Percentiles rank a stretch among this genome's conserved stretches.
Conservation (phyloP, 805 yeast species). For the Ogataea zsoltii region DNA sequence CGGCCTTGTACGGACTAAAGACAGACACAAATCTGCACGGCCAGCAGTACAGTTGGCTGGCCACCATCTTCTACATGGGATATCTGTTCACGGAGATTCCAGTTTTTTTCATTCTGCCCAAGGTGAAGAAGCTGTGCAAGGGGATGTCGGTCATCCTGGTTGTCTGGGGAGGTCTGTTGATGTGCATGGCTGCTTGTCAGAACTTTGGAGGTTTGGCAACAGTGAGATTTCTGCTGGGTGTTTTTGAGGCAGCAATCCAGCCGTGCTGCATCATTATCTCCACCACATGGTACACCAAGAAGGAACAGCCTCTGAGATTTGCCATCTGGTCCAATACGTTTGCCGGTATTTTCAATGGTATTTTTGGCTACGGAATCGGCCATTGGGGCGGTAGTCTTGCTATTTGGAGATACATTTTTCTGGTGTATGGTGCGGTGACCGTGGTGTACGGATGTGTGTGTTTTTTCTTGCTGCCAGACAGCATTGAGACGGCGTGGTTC, state of each 20-base stretch:
- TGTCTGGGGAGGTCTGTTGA: slow-evolving; percentile 50
- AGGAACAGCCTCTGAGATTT: slow-evolving; percentile 34
- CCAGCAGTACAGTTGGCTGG: slow-evolving; percentile 52
- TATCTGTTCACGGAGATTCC: slow-evolving; percentile 61
- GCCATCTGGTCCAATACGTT: slow-evolving; percentile 36
- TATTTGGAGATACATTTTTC: slow-evolving; percentile 35
- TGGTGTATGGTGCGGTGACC: slow-evolving; percentile 37
- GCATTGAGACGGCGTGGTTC: slow-evolving; percentile 37
- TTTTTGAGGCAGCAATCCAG: slow-evolving; percentile 36
- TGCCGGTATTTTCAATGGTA: slow-evolving; percentile 33
- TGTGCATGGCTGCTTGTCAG: slow-evolving; percentile 46
- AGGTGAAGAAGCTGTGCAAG: slow-evolving; percentile 31
- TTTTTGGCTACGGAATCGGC: slow-evolving; percentile 36
- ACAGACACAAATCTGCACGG: slow-evolving; percentile 42
- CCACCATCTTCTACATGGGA: slow-evolving; percentile 65
- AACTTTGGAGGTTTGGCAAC: slow-evolving; percentile 49
- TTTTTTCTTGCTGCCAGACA: slow-evolving; percentile 33
- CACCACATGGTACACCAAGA: slow-evolving; percentile 36
- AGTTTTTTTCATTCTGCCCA: slow-evolving; percentile 37
- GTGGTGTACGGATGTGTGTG: slow-evolving; percentile 35
- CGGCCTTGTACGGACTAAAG: slow-evolving; percentile 47
- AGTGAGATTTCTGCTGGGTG: slow-evolving; percentile 52
- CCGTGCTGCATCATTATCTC: slow-evolving; percentile 39
- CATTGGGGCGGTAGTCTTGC: slow-evolving; percentile 26
- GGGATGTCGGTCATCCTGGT: slow-evolving; percentile 37